These are phyloP conservation scores for Ceratobasidium sp. DNA, from an alignment of 1,284 basidiomycete genomes.

Conservation along the genomic window DNA sequence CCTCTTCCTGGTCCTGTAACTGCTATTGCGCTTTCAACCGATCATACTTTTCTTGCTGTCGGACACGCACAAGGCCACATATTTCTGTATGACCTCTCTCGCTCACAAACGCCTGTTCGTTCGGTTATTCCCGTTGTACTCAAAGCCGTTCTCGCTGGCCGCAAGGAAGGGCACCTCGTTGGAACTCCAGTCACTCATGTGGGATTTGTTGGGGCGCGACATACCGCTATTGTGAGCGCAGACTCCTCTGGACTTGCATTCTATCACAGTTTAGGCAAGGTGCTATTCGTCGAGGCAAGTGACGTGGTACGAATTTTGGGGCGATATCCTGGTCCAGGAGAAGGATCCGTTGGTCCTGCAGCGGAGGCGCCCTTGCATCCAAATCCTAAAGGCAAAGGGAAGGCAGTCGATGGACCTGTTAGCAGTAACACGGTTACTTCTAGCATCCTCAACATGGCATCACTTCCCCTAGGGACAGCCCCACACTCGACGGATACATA, in stretches of 20 bases:
- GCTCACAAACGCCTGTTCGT: constrained; percentile 76
- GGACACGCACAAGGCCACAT: constrained; percentile 91
- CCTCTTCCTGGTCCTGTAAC: constrained; percentile 85
- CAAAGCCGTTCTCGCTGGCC: constrained; percentile 78
- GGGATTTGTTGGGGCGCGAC: constrained; percentile 92
- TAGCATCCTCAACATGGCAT: constrained; percentile 78
- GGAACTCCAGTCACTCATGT: constrained; percentile 90
- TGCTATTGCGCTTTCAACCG: constrained; percentile 90
- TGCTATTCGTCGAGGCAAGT: constrained; percentile 94
- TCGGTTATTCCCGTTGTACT: constrained; percentile 80
- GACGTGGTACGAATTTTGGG: constrained; percentile 96
- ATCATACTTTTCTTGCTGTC: constrained; percentile 92
- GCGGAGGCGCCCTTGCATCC: constrained; percentile 40
- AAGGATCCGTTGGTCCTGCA: constrained; percentile 36
- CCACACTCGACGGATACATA: constrained; percentile 88
- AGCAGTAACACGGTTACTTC: not conserved
- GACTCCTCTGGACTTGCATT: constrained; percentile 95
- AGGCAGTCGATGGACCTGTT: constrained; percentile 14
- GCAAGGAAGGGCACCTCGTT: constrained; percentile 92
- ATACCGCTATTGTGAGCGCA: constrained; percentile 93
- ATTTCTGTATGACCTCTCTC: constrained; percentile 86
- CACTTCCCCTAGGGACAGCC: constrained; percentile 85
- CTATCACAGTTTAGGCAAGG: constrained; percentile 95
- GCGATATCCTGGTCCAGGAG: constrained; percentile 80
- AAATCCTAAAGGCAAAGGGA: constrained; percentile 38